A percentile compares a stretch with the other conserved stretches of the same genome.
Conservation (phyloP, 805 yeast species). For the Wickerhamiella vanderwaltii region DNA sequence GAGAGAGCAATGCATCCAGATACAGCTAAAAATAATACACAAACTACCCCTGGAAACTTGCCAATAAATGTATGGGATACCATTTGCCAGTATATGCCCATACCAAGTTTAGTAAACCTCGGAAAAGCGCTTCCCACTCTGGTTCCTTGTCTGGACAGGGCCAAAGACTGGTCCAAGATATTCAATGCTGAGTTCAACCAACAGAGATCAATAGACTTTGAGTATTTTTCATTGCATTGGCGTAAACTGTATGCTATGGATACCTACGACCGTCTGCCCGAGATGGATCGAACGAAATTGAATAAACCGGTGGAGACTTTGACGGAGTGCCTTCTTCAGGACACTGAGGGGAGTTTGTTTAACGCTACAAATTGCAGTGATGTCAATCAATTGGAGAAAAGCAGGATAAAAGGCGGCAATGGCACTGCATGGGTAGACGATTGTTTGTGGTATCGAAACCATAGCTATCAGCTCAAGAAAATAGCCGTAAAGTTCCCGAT, state of each 20-base stretch:
- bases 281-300: neutral
- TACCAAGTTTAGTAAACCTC: conserved; percentile 1
- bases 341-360: neutral
- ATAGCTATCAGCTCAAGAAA: neutral
- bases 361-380: neutral
- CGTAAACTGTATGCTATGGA: neutral
- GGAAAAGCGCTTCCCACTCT: neutral
- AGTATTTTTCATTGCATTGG: neutral
- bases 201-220: neutral
- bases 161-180: neutral
- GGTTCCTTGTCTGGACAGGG: neutral
- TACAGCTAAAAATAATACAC: neutral
- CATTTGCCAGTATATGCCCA: neutral
- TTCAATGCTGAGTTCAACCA: neutral
- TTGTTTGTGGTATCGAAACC: neutral
- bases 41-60: neutral
- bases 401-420: neutral
- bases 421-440: conserved; percentile 1
- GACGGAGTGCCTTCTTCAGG: neutral
- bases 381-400: neutral
- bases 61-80: neutral
- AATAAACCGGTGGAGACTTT: neutral
- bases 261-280: neutral
- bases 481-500: neutral
- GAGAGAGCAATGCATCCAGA: neutral